Conservation (phyloP, 495 filamentous ascomycete genomes). For the Durotheca rogersii region DNA sequence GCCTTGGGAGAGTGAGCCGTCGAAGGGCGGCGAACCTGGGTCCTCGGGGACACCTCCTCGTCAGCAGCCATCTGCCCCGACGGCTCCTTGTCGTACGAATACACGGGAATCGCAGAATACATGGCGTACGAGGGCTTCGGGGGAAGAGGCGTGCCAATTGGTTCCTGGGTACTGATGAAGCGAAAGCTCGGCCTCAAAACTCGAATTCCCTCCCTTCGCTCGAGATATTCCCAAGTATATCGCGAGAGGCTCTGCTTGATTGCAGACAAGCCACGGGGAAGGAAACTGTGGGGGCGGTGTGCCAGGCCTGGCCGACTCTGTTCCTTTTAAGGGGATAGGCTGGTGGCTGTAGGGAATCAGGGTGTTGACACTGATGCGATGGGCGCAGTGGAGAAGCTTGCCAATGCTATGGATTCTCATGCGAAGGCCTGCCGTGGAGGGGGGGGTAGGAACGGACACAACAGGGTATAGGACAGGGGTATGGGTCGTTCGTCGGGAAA, state of each 20-base stretch:
- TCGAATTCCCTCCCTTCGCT: slow-evolving; percentile 16
- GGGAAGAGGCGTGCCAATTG: slow-evolving; percentile 2
- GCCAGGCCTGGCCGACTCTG: slow-evolving; percentile 21
- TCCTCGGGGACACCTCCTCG: slow-evolving; percentile 8
- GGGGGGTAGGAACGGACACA: slow-evolving; percentile 23
- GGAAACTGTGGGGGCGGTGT: slow-evolving; percentile 31
- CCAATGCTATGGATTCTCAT: slow-evolving; percentile 34
- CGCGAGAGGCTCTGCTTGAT: slow-evolving; percentile 24
- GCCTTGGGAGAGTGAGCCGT: slow-evolving; percentile 10
- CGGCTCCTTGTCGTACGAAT: slow-evolving; percentile 26
- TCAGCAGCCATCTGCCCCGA: slow-evolving; percentile 9
- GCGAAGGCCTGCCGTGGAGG: slow-evolving; percentile 24
- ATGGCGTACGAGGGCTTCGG: slow-evolving; percentile 18
- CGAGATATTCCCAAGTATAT: slow-evolving; percentile 23
- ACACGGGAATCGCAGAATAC: slow-evolving; percentile 28
- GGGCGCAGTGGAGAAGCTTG: slow-evolving; percentile 31
- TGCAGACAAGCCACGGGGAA: slow-evolving; percentile 21
- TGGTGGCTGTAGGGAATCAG: slow-evolving; percentile 34
- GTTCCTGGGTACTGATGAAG: slow-evolving; percentile 17
- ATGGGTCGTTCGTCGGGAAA: slow-evolving; percentile 28
- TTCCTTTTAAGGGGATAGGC: slow-evolving; percentile 30
- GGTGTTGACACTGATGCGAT: slow-evolving; percentile 34
- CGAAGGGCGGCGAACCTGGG: slow-evolving; percentile 18
- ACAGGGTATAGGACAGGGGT: slow-evolving; percentile 26
- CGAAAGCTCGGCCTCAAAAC: slow-evolving; percentile 18